A percentile compares a stretch with the other conserved stretches of the same genome.
phyloP scores from a whole-genome alignment of 202 grass and related monocot species.

The Elaeis oleifera region DNA sequence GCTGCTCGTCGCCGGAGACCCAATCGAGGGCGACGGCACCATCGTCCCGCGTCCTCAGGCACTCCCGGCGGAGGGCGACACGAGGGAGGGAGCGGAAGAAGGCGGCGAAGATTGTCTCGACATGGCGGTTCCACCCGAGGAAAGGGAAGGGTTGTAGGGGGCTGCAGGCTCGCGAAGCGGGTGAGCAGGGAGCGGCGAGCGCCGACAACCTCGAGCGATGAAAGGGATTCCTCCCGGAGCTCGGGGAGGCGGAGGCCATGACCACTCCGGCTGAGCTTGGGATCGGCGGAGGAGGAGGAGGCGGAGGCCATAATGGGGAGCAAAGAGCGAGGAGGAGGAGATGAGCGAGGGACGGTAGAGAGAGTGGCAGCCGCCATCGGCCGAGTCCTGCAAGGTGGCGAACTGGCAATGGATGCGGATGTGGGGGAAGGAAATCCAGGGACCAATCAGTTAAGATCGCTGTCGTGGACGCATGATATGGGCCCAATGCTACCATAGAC shows the following conservation, averaged over 20 bases:
- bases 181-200: slow-evolving; percentile 42
- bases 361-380: slow-evolving; percentile 11
- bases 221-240: neutral
- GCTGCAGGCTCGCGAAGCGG: slow-evolving; percentile 58
- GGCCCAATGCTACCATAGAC: too few species aligned
- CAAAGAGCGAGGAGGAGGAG: slow-evolving; percentile 10
- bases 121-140: slow-evolving; percentile 60
- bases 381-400: too few species aligned
- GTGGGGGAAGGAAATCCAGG: too few species aligned
- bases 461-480: too few species aligned
- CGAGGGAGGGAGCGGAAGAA: slow-evolving; percentile 50
- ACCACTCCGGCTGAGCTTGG: neutral
- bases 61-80: slow-evolving; percentile 53
- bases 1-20: slow-evolving; percentile 58
- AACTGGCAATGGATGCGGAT: too few species aligned
- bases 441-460: too few species aligned
- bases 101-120: slow-evolving; percentile 83
- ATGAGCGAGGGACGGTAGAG: slow-evolving; percentile 10
- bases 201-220: slow-evolving; percentile 65
- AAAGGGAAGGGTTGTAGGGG: slow-evolving; percentile 65
- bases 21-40: slow-evolving; percentile 80
- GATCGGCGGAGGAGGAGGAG: neutral
- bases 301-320: slow-evolving; percentile 2
- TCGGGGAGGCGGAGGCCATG: neutral
- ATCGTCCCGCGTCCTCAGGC: slow-evolving; percentile 62